Base-by-base conservation (phyloP, 148 eudicot genomes). In the Rhododendron kiyosumense region DNA sequence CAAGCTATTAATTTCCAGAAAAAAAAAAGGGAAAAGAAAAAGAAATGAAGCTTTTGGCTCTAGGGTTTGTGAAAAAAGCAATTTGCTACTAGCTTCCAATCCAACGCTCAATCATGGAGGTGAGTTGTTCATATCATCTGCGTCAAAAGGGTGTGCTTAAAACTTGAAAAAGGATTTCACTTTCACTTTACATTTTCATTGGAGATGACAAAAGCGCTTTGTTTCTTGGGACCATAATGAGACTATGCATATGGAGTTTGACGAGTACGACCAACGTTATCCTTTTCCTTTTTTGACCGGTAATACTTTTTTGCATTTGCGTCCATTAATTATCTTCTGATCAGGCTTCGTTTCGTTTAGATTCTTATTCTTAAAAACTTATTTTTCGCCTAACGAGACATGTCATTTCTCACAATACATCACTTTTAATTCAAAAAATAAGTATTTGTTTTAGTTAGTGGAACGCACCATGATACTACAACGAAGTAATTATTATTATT, bases 71-170 rank as follows among this genome's bases (percentile, higher is more conserved):
- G 5, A 84, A 84, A 73, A 54, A 54, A 24, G 71, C 51, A 75
- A 65, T 26, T 26, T 41, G 7, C 45, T 38, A 32, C 49, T 30
- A 52, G 51, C 51, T 52, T 24, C 65, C 22, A 69, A 51, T 32
- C 36, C 30, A 22, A 15, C 12, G 14, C 24, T 51, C 86, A 76
- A 75, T 84, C 86, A 84, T 76, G 86, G 81, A 45, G 71, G 73
- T 52, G 14, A 76, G 43, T 30, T 75, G n/a, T 36, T 54, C 10
- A 51, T 5, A 73, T 84, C 85, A 74, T 34, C 34, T 20, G n/a
- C 86, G 36, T 36, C 41, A 84, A 84, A 84, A 84, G 30, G 0
- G 86, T 48, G 83, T 1, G 59, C 57, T 32, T 17, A 32, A 34
- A 74, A 74, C 59, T 20, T 28, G 13, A 67, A 84, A 41, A 65